Evolutionary conservation across 2,329 filamentous ascomycete species (phyloP).

Genomic region (Knufia fluminis): DNA sequence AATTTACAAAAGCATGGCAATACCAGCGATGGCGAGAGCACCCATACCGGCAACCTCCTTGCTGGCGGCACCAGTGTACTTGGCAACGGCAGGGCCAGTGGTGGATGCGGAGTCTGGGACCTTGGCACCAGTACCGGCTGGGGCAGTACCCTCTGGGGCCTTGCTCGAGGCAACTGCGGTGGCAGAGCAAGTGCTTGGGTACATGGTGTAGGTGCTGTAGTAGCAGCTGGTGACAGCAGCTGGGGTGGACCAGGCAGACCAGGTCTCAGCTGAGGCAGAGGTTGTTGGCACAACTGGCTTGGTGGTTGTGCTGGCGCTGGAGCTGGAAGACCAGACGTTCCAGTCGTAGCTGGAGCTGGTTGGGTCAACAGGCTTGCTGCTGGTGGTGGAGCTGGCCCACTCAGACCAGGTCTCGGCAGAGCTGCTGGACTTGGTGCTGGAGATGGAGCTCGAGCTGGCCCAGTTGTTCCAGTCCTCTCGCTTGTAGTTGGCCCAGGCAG

Average conservation of each 20-base stretch:
- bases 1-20: constrained; percentile 11
- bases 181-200: constrained; percentile 4
- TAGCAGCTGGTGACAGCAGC: constrained; percentile 3
- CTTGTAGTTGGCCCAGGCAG: constrained; percentile 2
- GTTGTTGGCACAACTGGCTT: background rate
- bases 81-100: constrained; percentile 5
- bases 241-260: background rate
- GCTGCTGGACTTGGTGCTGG: too few species aligned
- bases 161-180: constrained; percentile 31
- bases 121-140: constrained; percentile 32
- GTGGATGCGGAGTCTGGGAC: constrained; percentile 30
- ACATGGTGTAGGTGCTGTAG: constrained; percentile 9
- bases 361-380: background rate
- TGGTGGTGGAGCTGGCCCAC: background rate
- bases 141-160: constrained; percentile 30
- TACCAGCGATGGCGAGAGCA: constrained; percentile 7
- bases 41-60: constrained; percentile 9
- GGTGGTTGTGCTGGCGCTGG: background rate
- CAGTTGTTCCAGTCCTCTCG: background rate
- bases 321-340: background rate
- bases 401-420: too few species aligned
- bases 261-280: background rate
- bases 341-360: background rate
- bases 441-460: too few species aligned
- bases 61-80: constrained; percentile 11